Conservation (phyloP, 2,329 filamentous ascomycete species). For the Huntiella moniliformis region DNA sequence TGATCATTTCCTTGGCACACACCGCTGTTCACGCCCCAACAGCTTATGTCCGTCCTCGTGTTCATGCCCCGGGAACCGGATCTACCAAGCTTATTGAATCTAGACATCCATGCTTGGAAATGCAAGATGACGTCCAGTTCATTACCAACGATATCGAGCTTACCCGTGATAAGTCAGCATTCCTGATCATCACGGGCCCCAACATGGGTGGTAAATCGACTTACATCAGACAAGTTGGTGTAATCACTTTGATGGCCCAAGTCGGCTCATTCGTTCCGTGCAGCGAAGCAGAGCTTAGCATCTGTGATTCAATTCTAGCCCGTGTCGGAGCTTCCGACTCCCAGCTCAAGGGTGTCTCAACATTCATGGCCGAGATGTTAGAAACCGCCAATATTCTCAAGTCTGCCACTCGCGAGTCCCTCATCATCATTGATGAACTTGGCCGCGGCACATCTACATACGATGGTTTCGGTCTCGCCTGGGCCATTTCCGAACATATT, state of each 20-base stretch:
- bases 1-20: constrained; percentile 86
- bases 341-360: constrained; percentile 92
- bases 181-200: constrained; percentile 89
- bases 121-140: constrained; percentile 96
- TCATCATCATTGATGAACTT: constrained; percentile 97
- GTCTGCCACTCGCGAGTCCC: constrained; percentile 79
- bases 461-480: constrained; percentile 95
- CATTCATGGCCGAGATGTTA: constrained; percentile 99
- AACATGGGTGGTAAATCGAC: constrained; percentile 99
- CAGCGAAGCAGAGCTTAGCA: constrained; percentile 71
- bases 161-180: constrained; percentile 59
- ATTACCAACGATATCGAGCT: constrained; percentile 93
- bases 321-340: constrained; percentile 91
- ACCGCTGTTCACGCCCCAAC: constrained; percentile 83
- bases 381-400: constrained; percentile 98
- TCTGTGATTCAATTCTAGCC: constrained; percentile 93
- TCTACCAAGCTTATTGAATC: constrained; percentile 83
- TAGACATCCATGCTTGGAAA: constrained; percentile 92
- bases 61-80: constrained; percentile 73
- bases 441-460: constrained; percentile 95
- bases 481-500: constrained; percentile 97
- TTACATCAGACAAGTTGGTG: constrained; percentile 92
- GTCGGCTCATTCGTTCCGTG: constrained; percentile 93
- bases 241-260: constrained; percentile 93
- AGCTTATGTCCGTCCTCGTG: constrained; percentile 76